Conservation (phyloP, 2,329 filamentous ascomycete species). For the Arthroderma sp. region DNA sequence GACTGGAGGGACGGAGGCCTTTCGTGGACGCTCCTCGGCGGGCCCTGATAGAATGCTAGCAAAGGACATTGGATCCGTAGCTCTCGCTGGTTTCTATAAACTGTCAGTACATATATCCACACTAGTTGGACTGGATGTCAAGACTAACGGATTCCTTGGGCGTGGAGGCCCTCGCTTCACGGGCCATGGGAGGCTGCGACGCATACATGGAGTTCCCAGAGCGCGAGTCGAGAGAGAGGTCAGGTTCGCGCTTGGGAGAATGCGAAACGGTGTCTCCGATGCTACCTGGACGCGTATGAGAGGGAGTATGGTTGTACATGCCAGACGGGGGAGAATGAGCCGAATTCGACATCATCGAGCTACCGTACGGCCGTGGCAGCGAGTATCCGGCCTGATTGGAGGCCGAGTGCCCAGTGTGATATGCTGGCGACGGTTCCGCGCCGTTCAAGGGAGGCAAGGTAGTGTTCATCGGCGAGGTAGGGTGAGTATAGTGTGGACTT, state of each 20-base stretch:
- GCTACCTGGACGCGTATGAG: constrained; percentile 33
- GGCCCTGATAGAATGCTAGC: constrained; percentile 82
- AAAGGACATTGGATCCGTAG: constrained; percentile 85
- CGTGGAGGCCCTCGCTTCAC: constrained; percentile 24
- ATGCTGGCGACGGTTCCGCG: constrained; percentile 26
- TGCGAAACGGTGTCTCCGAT: constrained; percentile 28
- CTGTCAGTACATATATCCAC: not conserved
- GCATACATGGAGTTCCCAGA: constrained; percentile 20
- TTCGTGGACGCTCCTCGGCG: constrained; percentile 47
- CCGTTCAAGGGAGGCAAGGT: constrained; percentile 33
- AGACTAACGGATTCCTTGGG: constrained; percentile 32
- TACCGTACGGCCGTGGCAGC: constrained; percentile 27
- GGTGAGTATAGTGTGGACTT: constrained; percentile 15
- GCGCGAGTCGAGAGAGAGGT: constrained; percentile 15
- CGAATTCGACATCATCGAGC: constrained; percentile 26
- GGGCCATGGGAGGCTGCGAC: constrained; percentile 24
- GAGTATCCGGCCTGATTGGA: constrained; percentile 24
- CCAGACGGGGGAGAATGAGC: constrained; percentile 23
- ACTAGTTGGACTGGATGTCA: too few species aligned
- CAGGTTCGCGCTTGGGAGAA: constrained; percentile 33
- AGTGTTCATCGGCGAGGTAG: constrained; percentile 16
- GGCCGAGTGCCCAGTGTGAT: constrained; percentile 15
- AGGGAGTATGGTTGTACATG: constrained; percentile 26
- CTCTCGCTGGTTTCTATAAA: constrained; percentile 55
- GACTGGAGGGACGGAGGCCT: constrained; percentile 35